Percentiles rank a stretch among this genome's conserved stretches.
phyloP scores from a whole-genome alignment of 2,329 filamentous ascomycete genomes.

The Ustulina deusta region DNA sequence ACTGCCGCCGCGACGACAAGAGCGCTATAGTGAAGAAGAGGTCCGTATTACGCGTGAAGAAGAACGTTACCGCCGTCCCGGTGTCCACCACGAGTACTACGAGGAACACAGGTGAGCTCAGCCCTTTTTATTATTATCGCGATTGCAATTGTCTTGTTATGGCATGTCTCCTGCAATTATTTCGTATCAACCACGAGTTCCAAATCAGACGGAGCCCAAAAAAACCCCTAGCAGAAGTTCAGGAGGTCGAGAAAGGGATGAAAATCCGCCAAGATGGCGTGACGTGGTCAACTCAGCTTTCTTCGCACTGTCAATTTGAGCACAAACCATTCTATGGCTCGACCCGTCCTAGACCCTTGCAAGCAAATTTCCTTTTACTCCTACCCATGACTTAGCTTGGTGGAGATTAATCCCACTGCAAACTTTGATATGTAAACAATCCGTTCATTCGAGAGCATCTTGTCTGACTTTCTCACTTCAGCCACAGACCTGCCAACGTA shows the following conservation, averaged over 20 bases:
- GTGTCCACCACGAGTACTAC: slow-evolving; percentile 67
- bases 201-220: not conserved
- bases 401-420: slow-evolving; percentile 23
- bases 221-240: not conserved
- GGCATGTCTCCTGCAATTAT: not conserved
- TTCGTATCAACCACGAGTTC: not conserved
- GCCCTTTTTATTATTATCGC: too few species aligned
- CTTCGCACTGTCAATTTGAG: slow-evolving; percentile 37
- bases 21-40: slow-evolving; percentile 83
- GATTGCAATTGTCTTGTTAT: not conserved
- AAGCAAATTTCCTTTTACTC: slow-evolving; percentile 37
- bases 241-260: slow-evolving; percentile 3
- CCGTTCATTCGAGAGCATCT: slow-evolving; percentile 7
- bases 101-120: slow-evolving; percentile 64
- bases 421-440: slow-evolving; percentile 36
- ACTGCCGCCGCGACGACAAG: slow-evolving; percentile 72
- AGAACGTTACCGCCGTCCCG: slow-evolving; percentile 80
- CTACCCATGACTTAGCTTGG: slow-evolving; percentile 39
- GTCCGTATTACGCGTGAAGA: slow-evolving; percentile 83
- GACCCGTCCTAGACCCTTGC: slow-evolving; percentile 31
- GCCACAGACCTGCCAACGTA: slow-evolving; percentile 53
- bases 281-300: slow-evolving; percentile 9
- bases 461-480: slow-evolving; percentile 34
- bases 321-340: slow-evolving; percentile 25
- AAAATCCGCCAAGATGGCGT: slow-evolving; percentile 7